phyloP scores from a whole-genome alignment of 2,329 filamentous ascomycete species.

The Fonsecaea nubica region DNA sequence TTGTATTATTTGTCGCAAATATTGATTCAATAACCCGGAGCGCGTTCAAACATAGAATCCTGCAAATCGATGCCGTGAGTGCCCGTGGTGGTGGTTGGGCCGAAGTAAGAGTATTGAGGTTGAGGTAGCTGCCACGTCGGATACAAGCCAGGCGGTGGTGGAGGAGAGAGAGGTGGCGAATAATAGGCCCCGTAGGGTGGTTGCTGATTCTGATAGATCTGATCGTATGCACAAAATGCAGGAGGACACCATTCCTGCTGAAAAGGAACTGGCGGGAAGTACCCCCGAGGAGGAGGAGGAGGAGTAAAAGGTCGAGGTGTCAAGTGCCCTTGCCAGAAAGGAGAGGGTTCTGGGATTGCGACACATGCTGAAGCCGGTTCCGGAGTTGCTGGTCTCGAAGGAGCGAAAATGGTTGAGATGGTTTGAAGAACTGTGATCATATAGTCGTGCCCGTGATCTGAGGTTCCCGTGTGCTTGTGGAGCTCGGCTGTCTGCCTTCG shows the following conservation, averaged over 20 bases:
- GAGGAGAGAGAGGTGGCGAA: neutral
- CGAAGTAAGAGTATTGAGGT: neutral
- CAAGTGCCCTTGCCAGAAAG: neutral
- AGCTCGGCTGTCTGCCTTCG: conserved; percentile 13
- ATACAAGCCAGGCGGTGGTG: conserved; percentile 1
- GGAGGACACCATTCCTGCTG: neutral
- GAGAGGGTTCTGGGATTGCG: neutral
- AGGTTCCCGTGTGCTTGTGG: conserved; percentile 1
- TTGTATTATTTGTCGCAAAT: neutral
- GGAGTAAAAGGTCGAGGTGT: neutral
- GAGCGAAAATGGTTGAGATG: conserved; percentile 17
- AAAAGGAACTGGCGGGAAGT: conserved; percentile 4
- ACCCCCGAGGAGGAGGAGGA: neutral
- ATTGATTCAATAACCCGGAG: neutral
- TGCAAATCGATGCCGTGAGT: neutral
- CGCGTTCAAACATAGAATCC: neutral
- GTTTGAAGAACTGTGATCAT: conserved; percentile 19
- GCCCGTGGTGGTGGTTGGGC: neutral
- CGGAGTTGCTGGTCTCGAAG: neutral
- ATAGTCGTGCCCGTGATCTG: conserved; percentile 20
- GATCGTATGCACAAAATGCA: conserved; percentile 6
- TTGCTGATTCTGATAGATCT: conserved; percentile 4
- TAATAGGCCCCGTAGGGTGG: neutral
- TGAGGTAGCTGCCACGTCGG: neutral
- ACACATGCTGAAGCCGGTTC: neutral